phyloP scores from a whole-genome alignment of 257 asterid genomes.

The Solanum medicagineum region DNA sequence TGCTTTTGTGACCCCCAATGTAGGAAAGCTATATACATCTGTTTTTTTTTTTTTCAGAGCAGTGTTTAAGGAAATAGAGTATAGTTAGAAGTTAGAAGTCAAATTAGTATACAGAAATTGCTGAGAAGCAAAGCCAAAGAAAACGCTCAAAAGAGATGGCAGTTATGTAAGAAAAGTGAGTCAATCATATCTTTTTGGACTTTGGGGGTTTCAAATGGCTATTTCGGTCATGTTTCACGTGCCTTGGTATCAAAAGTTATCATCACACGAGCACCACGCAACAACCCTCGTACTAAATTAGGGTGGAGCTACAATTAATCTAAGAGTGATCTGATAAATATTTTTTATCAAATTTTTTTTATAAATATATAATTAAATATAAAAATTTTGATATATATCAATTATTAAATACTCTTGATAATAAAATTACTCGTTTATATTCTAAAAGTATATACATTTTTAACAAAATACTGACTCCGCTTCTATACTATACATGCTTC shows the following conservation, averaged over 20 bases:
- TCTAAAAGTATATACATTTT: too few relatives aligned
- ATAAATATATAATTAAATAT: too few relatives aligned
- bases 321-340: fast-evolving
- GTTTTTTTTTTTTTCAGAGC: neutral
- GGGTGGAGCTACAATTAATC: too few relatives aligned
- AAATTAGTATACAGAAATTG: neutral
- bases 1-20: neutral
- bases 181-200: neutral
- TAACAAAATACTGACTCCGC: too few relatives aligned
- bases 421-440: too few relatives aligned
- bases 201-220: neutral
- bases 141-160: neutral
- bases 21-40: neutral
- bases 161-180: neutral
- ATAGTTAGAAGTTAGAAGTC: neutral
- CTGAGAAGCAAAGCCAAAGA: neutral
- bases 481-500: neutral
- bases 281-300: neutral
- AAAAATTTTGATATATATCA: too few relatives aligned
- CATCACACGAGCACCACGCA: neutral
- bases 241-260: neutral
- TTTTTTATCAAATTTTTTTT: too few relatives aligned
- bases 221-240: neutral
- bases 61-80: neutral
- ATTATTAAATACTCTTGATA: too few relatives aligned